phyloP scores from a whole-genome alignment of 2,329 filamentous ascomycete species.

The Orbilia oligospora region DNA sequence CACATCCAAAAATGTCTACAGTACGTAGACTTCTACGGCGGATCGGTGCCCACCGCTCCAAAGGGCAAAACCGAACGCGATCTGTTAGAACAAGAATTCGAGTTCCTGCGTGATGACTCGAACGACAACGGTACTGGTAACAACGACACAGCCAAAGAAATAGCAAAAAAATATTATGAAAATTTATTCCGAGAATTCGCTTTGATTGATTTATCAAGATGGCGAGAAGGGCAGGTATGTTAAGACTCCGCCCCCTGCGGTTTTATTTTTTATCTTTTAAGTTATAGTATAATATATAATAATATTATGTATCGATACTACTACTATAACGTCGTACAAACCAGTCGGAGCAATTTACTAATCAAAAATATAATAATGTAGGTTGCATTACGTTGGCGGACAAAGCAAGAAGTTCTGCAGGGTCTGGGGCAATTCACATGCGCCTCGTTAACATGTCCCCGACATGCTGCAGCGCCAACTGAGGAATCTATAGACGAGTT shows the following conservation, averaged over 20 bases:
- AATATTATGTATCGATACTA: not conserved
- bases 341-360: conserved; percentile 3
- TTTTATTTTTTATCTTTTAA: not conserved
- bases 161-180: conserved; percentile 64
- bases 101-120: conserved; percentile 63
- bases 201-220: conserved; percentile 63
- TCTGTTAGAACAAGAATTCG: conserved; percentile 64
- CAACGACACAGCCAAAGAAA: conserved; percentile 60
- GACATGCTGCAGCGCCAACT: conserved; percentile 59
- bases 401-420: conserved; percentile 64
- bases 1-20: conserved; percentile 63
- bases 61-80: conserved; percentile 64
- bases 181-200: conserved; percentile 64
- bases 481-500: conserved; percentile 48
- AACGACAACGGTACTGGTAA: conserved; percentile 2
- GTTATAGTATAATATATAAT: too few species aligned
- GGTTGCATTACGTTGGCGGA: conserved; percentile 64
- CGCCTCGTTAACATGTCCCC: conserved; percentile 62
- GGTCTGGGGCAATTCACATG: conserved; percentile 64
- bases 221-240: conserved; percentile 63
- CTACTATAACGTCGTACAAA: not conserved
- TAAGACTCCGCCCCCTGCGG: not conserved
- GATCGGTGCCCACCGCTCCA: conserved; percentile 50
- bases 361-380: conserved; percentile 25
- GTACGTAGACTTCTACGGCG: conserved; percentile 64